Evolutionary conservation across 1,139 yeast species (phyloP).

Genomic region (Chernovozyma sophiae-reginae): DNA sequence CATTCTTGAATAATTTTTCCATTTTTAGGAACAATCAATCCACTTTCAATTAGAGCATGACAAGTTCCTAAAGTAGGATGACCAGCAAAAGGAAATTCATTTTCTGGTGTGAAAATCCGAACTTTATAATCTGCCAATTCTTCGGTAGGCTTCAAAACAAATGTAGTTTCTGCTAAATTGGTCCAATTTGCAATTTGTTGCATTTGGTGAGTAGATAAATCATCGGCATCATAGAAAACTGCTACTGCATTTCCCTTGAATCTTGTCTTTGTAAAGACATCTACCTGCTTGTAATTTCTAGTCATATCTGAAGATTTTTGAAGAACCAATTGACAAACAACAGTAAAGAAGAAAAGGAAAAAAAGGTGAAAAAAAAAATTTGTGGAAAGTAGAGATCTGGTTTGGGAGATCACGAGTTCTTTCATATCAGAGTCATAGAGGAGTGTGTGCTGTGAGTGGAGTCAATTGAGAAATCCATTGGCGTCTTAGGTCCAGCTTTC

Average conservation of each 20-base stretch:
- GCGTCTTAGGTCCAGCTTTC: no score
- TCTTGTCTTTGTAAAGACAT: conserved; percentile 41
- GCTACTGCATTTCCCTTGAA: conserved; percentile 56
- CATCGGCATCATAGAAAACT: conserved; percentile 37
- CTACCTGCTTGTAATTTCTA: conserved; percentile 42
- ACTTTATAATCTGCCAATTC: conserved; percentile 39
- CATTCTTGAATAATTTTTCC: conserved; percentile 40
- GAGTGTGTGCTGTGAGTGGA: no score
- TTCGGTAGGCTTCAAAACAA: conserved; percentile 32
- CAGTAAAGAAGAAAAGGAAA: no score
- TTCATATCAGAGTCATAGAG: no score
- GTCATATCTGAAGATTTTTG: conserved; percentile 3
- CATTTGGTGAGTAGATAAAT: conserved; percentile 31
- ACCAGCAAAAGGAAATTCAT: conserved; percentile 56
- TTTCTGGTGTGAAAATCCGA: conserved; percentile 43
- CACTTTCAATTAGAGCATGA: conserved; percentile 36
- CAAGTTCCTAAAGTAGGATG: conserved; percentile 57
- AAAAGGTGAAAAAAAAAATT: not conserved
- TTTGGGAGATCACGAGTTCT: no score
- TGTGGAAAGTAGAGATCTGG: no score
- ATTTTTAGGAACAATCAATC: conserved; percentile 17
- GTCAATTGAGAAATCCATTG: no score
- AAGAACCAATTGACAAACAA: no score
- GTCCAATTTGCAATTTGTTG: conserved; percentile 51
- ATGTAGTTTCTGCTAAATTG: conserved; percentile 54